A percentile compares a stretch with the other conserved stretches of the same genome.
These are phyloP conservation scores for Acacia melanoxylon DNA, from an alignment of 306 rosid species.

Conservation along the genomic window DNA sequence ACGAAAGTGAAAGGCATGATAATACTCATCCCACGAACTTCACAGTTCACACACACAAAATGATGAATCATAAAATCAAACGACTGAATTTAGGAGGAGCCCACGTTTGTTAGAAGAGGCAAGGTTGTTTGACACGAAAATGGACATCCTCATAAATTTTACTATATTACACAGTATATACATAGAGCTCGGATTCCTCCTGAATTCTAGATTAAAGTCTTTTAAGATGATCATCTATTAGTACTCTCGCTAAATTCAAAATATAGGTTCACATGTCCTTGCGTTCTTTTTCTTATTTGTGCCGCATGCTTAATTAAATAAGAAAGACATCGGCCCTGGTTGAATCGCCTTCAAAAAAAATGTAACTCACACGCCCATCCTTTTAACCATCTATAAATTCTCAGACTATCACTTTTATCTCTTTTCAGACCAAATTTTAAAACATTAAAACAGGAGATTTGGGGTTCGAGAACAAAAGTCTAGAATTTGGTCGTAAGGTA, in stretches of 20 bases:
- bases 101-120: neutral
- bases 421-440: neutral
- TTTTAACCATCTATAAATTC: neutral
- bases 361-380: neutral
- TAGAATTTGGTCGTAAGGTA: neutral
- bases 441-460: neutral
- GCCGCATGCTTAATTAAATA: neutral
- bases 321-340: neutral
- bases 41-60: neutral
- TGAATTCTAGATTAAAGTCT: neutral
- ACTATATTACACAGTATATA: too few species aligned
- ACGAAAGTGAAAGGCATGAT: conserved; percentile 12
- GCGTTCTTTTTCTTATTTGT: neutral
- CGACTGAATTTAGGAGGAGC: neutral
- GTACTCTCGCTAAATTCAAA: neutral
- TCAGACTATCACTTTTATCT: neutral
- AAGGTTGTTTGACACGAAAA: neutral
- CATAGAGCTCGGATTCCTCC: neutral
- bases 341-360: neutral
- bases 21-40: neutral
- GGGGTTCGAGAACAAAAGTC: neutral
- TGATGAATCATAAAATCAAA: conserved; percentile 5
- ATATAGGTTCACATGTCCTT: neutral
- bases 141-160: too few species aligned
- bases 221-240: neutral